Base-by-base conservation (phyloP, 2,329 filamentous ascomycete genomes). In the Penicillium freii region DNA sequence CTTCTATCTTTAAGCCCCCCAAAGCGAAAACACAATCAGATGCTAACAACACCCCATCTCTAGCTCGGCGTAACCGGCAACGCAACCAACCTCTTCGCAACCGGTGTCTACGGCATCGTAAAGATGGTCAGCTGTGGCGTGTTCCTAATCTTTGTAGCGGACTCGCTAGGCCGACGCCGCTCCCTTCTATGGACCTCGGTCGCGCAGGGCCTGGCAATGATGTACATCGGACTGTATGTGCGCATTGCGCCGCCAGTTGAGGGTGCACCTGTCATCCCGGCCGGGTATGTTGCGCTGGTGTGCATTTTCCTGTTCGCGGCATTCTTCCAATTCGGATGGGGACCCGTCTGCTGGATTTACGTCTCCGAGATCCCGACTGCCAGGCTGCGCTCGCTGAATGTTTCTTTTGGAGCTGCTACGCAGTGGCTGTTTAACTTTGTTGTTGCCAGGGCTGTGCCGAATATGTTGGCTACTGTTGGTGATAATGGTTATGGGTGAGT, bases 371-470 rank as follows among this genome's bases (percentile, higher is more conserved):
- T 90, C 57, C 87, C 87, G 0, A 86, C 85, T 7, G 85, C 86
- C 0, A 79, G 87, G 34, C 78, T 90, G 8, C 78, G 88, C 54
- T 84, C 84, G 19, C 75, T 87, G 62, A 90, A 89, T 66, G 87
- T 90, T 7, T 82, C 87, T 1, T 78, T 90, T 46, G 87, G 82
- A 0, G 87, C 87, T 0, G 85, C 84, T 1, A 88, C 85, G 0
- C 87, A 90, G 66, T 89, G 87, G 87, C 72, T 90, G 5, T 90
- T 90, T 73, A 91, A 91, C 69, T 88, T 90, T 59, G 82, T 89
- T 10, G 85, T 90, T 56, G 87, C 87, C 1, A 77, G 85, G 56
- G 85, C 85, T 34, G 86, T 87, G 4, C 84, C 87, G 2, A 85
- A 82, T 46, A 90, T 90, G 87, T 78, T 90, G 66, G 79, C 79